Evolutionary conservation across 225 moss, liverwort and hornwort genomes (phyloP), one percentile per base, ranked within the genome.

Genomic region (Neckera pumila): DNA sequence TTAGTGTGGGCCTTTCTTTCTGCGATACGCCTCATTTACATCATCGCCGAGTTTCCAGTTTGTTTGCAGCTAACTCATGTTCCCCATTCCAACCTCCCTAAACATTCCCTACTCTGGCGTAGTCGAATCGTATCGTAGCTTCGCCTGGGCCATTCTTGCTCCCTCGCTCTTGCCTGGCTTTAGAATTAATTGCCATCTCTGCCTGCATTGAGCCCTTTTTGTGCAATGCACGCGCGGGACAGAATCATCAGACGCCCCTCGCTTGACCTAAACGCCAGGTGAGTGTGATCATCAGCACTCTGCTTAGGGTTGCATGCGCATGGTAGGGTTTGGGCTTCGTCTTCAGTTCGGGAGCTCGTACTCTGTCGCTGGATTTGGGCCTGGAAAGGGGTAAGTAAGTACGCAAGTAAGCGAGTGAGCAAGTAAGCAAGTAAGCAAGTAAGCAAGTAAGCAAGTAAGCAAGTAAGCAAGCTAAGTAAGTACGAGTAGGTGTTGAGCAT

Each of bases 231-330:
- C 82, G 87, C 51, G 15, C 61, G 87, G 51, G 61, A 40, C 64
- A 76, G 76, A 88, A 88, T 83, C 88, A 88, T 83, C 88, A 63
- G 54, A 36, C 54, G 80, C 83, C 47, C 47, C 47, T 65, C 66
- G 58, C 88, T 76, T 84, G 88, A 83, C 88, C 88, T 88, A 88
- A 82, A 84, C 76, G 56, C 81, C 76, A 83, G 88, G 88, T 88
- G 88, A 76, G 88, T 83, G 76, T 76, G 76, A 88, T 87, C 38
- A 74, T 63, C 63, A 82, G n/a, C 58, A 9, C 75, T 76, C 14
- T 65, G 88, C 82, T 88, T 88, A 88, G 88, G 88, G 88, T 88
- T 88, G 76, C 67, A 83, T 65, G 77, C 17, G 65, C 51, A 38
- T 16, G 45, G 36, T 88, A 76, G 83, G 88, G 76, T 83, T 83